Evolutionary conservation across 345 rosid genomes (phyloP).

Genomic region (Bretschneidera sinensis): DNA sequence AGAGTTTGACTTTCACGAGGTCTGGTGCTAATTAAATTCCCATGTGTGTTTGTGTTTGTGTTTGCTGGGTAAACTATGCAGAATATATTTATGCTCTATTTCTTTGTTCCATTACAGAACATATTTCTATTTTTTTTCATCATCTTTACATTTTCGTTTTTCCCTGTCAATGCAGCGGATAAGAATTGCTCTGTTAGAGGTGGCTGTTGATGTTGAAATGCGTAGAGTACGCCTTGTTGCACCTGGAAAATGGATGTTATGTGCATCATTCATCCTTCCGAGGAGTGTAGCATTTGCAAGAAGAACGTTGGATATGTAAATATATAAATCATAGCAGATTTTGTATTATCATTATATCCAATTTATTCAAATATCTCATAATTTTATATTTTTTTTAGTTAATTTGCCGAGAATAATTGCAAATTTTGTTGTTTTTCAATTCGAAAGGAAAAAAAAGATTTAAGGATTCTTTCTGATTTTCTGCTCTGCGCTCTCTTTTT

Average conservation of each 20-base stretch:
- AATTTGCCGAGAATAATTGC: background rate
- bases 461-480: too few relatives aligned
- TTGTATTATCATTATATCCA: background rate
- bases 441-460: too few relatives aligned
- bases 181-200: constrained; percentile 65
- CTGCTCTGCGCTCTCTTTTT: too few relatives aligned
- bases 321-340: background rate
- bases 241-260: constrained; percentile 90
- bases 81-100: too few relatives aligned
- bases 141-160: background rate
- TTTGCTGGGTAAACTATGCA: background rate
- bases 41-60: background rate
- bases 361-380: background rate
- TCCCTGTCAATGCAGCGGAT: constrained; percentile 51
- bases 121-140: too few relatives aligned
- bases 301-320: constrained; percentile 6
- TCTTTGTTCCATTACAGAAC: too few relatives aligned
- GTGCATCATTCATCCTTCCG: constrained; percentile 81
- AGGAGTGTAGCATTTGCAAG: constrained; percentile 60
- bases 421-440: too few relatives aligned
- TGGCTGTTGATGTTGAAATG: constrained; percentile 71
- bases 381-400: background rate
- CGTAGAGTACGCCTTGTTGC: constrained; percentile 71
- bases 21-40: constrained; percentile 11
- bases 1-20: constrained; percentile 93